A percentile compares a stretch with the other conserved stretches of the same genome.
Conservation (phyloP, 208 protist species). For the Leishmania turanica region DNA sequence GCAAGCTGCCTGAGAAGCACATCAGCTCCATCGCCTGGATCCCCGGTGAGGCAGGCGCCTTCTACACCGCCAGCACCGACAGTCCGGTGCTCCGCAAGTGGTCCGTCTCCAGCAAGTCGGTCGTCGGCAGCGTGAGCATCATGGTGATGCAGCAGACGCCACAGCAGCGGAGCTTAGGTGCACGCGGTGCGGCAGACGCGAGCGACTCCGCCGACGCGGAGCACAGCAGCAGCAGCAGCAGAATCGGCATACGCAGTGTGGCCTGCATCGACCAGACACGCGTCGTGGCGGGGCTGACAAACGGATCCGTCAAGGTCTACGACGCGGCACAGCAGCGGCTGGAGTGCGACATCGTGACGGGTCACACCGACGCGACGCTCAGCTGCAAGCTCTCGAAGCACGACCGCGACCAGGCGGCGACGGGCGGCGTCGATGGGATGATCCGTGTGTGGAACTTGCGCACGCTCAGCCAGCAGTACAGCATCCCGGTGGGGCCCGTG, state of each 20-base stretch:
- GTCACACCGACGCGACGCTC: conserved; percentile 89
- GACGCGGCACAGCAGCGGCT: conserved; percentile 57
- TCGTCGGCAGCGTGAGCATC: conserved; percentile 39
- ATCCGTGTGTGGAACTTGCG: conserved; percentile 88
- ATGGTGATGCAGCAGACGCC: conserved; percentile 13
- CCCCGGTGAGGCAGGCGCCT: conserved; percentile 52
- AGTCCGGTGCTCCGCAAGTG: conserved; percentile 70
- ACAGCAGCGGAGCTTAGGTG: neutral
- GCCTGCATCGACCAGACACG: conserved; percentile 50
- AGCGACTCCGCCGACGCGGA: neutral
- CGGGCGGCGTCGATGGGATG: conserved; percentile 79
- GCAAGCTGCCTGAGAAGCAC: conserved; percentile 38
- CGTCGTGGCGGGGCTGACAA: conserved; percentile 63
- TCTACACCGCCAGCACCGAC: conserved; percentile 72
- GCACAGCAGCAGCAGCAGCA: neutral
- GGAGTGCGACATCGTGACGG: conserved; percentile 52
- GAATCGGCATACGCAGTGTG: conserved; percentile 43
- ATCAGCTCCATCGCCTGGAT: conserved; percentile 78
- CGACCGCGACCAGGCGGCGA: conserved; percentile 82
- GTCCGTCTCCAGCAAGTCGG: conserved; percentile 61
- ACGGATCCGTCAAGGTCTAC: conserved; percentile 78
- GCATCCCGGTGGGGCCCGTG: conserved; percentile 64
- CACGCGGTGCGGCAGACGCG: neutral
- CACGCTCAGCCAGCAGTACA: conserved; percentile 48
- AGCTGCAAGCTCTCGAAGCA: conserved; percentile 69